phyloP scores from a whole-genome alignment of 2,329 filamentous ascomycete genomes.

The Aspergillus persii region DNA sequence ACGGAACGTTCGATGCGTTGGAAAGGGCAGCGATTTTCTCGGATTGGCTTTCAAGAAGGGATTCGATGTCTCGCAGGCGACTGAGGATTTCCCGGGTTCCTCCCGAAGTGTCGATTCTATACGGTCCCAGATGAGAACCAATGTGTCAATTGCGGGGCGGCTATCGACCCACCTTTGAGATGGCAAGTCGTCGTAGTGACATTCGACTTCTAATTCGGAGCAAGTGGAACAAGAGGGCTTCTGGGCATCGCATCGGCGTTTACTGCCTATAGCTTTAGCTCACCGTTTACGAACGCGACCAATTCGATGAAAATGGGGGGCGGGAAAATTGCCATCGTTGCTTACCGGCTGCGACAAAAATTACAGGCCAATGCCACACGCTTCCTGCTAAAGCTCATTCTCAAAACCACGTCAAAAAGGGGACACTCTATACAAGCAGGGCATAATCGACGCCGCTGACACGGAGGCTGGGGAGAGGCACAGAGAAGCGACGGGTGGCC shows the following conservation, averaged over 20 bases:
- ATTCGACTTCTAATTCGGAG: not conserved
- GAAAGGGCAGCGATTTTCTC: not conserved
- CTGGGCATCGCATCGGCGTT: not conserved
- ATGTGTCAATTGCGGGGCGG: not conserved
- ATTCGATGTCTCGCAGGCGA: not conserved
- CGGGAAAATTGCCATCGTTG: not conserved
- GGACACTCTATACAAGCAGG: not conserved
- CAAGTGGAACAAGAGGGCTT: constrained; percentile 1
- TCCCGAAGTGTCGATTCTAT: not conserved
- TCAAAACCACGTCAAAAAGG: not conserved
- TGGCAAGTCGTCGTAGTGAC: not conserved
- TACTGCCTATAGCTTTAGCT: not conserved
- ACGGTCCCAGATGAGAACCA: not conserved
- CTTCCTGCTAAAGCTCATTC: constrained; percentile 1
- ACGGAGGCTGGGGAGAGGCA: not conserved
- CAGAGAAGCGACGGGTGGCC: not conserved
- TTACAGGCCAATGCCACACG: not conserved
- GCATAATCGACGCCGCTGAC: not conserved
- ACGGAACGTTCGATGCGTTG: not conserved
- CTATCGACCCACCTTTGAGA: not conserved
- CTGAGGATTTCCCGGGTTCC: not conserved
- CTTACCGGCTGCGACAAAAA: constrained; percentile 2
- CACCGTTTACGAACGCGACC: not conserved
- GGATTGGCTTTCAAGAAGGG: not conserved
- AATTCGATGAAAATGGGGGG: not conserved